These are phyloP conservation scores for Solanum pinnatisectum DNA, from an alignment of 257 asterid genomes.

Conservation along the genomic window DNA sequence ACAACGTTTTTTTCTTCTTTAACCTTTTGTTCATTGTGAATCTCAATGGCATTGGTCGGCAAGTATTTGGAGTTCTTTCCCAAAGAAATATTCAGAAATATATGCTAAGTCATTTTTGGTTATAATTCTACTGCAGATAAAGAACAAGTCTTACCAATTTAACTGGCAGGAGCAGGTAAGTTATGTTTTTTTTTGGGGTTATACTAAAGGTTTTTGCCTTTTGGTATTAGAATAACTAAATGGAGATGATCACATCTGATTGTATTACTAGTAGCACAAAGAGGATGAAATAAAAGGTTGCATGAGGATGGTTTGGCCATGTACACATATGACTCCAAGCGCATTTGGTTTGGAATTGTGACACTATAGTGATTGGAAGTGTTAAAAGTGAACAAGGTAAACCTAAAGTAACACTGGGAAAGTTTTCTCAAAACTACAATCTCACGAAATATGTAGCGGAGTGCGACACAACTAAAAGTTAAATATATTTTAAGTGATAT, in stretches of 20 bases:
- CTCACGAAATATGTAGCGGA: background rate
- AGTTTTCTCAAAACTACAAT: background rate
- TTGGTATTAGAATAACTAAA: background rate
- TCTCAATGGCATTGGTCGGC: background rate
- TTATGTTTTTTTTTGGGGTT: background rate
- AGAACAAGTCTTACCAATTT: background rate
- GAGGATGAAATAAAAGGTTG: background rate
- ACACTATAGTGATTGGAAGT: background rate
- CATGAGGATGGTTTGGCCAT: background rate
- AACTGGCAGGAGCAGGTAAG: background rate
- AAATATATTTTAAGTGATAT: background rate
- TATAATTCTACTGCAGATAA: background rate
- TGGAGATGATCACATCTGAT: background rate
- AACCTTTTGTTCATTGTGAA: background rate
- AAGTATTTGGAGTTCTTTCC: background rate
- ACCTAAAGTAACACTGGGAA: background rate
- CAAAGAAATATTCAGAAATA: background rate
- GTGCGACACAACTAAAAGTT: background rate
- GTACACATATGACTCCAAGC: background rate
- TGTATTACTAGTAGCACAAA: conserved; percentile 1
- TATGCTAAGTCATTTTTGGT: background rate
- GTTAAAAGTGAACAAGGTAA: background rate
- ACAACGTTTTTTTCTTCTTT: background rate
- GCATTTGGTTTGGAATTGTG: background rate
- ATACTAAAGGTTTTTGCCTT: background rate